Conservation (phyloP, 345 rosid species). For the Brassica incana region DNA sequence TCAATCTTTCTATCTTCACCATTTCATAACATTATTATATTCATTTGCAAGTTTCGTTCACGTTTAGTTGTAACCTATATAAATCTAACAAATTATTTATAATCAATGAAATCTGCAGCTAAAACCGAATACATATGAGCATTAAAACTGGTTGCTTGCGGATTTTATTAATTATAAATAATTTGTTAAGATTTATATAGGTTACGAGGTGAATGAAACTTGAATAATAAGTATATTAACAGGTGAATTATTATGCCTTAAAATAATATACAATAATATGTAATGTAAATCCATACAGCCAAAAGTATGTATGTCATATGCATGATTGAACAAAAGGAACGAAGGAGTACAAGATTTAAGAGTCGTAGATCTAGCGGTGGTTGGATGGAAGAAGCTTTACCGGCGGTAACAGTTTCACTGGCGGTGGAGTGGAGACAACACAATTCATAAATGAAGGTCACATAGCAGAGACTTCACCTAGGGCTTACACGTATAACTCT, state of each 20-base stretch:
- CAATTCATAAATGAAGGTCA: too few species aligned
- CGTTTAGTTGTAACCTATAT: neutral
- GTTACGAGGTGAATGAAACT: neutral
- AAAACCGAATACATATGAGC: neutral
- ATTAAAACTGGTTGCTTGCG: neutral
- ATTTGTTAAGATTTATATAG: neutral
- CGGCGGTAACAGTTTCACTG: too few species aligned
- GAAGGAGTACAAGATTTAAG: too few species aligned
- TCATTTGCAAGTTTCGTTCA: neutral
- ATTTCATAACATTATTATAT: neutral
- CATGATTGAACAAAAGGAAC: conserved; percentile 33
- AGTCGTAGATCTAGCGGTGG: too few species aligned
- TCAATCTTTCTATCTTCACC: neutral
- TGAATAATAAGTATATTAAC: conserved; percentile 3
- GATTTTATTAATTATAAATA: neutral
- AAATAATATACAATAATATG: conserved; percentile 19
- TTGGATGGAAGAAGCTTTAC: too few species aligned
- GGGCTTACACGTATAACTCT: too few species aligned
- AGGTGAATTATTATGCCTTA: neutral
- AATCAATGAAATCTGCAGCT: neutral
- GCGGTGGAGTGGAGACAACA: too few species aligned
- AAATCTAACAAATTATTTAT: neutral
- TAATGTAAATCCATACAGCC: conserved; percentile 15
- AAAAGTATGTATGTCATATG: conserved; percentile 38
- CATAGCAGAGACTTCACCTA: too few species aligned